phyloP scores from a whole-genome alignment of 495 filamentous ascomycete species.

The Bacidia rubella region DNA sequence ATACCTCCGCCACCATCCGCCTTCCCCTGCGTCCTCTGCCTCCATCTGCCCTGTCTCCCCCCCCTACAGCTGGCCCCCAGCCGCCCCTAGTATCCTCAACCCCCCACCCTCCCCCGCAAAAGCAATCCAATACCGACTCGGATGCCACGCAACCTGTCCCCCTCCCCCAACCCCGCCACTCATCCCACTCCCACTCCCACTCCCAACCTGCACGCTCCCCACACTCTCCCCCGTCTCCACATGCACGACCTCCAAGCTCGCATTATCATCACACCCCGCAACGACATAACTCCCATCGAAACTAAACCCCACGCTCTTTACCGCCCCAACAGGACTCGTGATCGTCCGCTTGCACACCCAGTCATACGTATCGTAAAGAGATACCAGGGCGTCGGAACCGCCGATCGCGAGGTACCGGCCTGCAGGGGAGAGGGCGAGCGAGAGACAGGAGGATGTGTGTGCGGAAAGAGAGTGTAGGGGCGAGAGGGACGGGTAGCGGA shows the following conservation, averaged over 20 bases:
- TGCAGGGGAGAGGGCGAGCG: constrained; percentile 57
- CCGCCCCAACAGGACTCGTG: constrained; percentile 59
- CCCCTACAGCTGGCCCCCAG: constrained; percentile 29
- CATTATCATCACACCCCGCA: constrained; percentile 71
- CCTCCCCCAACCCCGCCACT: constrained; percentile 36
- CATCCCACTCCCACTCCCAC: constrained; percentile 55
- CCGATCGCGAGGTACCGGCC: constrained; percentile 76
- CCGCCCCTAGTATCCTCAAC: constrained; percentile 68
- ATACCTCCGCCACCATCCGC: neutral
- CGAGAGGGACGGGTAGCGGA: constrained; percentile 47
- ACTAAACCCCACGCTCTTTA: constrained; percentile 76
- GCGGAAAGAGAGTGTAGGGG: constrained; percentile 54
- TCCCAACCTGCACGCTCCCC: constrained; percentile 56
- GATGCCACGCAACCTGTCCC: constrained; percentile 66
- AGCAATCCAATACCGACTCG: constrained; percentile 74
- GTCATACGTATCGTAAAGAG: constrained; percentile 83
- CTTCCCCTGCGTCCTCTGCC: neutral
- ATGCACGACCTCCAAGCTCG: constrained; percentile 39
- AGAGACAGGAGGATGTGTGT: constrained; percentile 66
- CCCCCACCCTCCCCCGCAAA: constrained; percentile 73
- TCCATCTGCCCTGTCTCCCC: neutral
- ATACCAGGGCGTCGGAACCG: constrained; percentile 75
- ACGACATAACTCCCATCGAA: constrained; percentile 84
- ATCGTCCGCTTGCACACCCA: constrained; percentile 82
- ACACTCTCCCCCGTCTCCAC: constrained; percentile 80